These are phyloP conservation scores for Suillus hirtellus DNA, from an alignment of 768 basidiomycete genomes.

Conservation along the genomic window DNA sequence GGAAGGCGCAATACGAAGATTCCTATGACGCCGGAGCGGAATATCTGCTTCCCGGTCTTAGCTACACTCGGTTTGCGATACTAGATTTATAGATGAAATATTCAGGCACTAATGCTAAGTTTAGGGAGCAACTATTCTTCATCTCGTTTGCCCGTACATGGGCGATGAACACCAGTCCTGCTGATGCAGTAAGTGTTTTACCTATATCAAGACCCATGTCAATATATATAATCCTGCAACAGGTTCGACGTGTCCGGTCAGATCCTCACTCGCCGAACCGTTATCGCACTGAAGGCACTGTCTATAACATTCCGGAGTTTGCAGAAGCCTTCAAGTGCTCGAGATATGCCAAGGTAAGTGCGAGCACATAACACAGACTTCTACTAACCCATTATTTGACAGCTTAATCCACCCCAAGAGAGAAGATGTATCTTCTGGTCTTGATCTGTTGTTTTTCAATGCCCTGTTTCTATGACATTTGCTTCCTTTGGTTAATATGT, in stretches of 20 bases:
- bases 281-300: slow-evolving; percentile 83
- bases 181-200: slow-evolving; percentile 58
- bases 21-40: slow-evolving; percentile 61
- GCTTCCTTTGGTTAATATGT: slow-evolving; percentile 15
- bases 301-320: slow-evolving; percentile 86
- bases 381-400: slow-evolving; percentile 11
- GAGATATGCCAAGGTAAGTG: slow-evolving; percentile 65
- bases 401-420: slow-evolving; percentile 84
- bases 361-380: background rate
- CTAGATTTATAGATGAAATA: background rate
- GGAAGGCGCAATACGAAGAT: slow-evolving; percentile 75
- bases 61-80: slow-evolving; percentile 60
- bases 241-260: slow-evolving; percentile 79
- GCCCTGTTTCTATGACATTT: background rate
- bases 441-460: slow-evolving; percentile 21
- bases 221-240: background rate
- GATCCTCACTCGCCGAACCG: slow-evolving; percentile 86
- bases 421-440: slow-evolving; percentile 83
- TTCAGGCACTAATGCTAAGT: background rate
- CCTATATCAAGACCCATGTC: slow-evolving; percentile 5
- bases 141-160: slow-evolving; percentile 87
- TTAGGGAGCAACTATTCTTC: slow-evolving; percentile 92
- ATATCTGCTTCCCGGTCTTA: slow-evolving; percentile 79
- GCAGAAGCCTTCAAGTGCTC: slow-evolving; percentile 86
- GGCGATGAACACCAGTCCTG: slow-evolving; percentile 79